Conservation (phyloP, 345 rosid genomes). For the Camelina sativa region DNA sequence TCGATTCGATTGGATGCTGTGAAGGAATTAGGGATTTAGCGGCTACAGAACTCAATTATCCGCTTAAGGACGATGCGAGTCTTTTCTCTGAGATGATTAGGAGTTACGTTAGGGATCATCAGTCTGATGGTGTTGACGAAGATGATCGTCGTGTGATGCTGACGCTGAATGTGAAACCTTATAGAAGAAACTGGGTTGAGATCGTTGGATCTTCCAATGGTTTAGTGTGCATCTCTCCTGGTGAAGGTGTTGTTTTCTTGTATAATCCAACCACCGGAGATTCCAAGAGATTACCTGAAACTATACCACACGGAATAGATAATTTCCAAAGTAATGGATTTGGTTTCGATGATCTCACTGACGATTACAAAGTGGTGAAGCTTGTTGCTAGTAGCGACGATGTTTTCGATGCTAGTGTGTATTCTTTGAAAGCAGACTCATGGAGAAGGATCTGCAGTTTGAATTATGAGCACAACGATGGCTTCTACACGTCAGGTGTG, state of each 20-base stretch:
- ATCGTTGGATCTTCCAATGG: constrained; percentile 56
- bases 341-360: constrained; percentile 41
- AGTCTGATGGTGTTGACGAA: too few relatives aligned
- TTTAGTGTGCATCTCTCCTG: constrained; percentile 50
- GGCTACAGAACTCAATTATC: constrained; percentile 36
- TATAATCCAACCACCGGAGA: constrained; percentile 55
- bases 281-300: constrained; percentile 46
- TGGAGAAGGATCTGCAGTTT: constrained; percentile 41
- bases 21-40: constrained; percentile 31
- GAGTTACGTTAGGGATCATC: constrained; percentile 28
- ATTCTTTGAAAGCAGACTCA: constrained; percentile 45
- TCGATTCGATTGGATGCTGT: constrained; percentile 39
- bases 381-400: constrained; percentile 13
- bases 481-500: constrained; percentile 41
- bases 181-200: constrained; percentile 43
- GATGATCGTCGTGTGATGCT: constrained; percentile 46
- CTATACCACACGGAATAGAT: not conserved
- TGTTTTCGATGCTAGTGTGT: constrained; percentile 38
- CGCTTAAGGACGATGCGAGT: constrained; percentile 39
- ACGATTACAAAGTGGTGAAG: constrained; percentile 52
- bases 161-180: constrained; percentile 26
- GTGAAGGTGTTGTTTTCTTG: constrained; percentile 44
- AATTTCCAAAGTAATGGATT: constrained; percentile 41
- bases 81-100: constrained; percentile 36
- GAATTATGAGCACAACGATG: constrained; percentile 34